Percentiles rank a stretch among this genome's conserved stretches.
Evolutionary conservation across 495 filamentous ascomycete species (phyloP).

Genomic region (Cryomyces antarcticus): DNA sequence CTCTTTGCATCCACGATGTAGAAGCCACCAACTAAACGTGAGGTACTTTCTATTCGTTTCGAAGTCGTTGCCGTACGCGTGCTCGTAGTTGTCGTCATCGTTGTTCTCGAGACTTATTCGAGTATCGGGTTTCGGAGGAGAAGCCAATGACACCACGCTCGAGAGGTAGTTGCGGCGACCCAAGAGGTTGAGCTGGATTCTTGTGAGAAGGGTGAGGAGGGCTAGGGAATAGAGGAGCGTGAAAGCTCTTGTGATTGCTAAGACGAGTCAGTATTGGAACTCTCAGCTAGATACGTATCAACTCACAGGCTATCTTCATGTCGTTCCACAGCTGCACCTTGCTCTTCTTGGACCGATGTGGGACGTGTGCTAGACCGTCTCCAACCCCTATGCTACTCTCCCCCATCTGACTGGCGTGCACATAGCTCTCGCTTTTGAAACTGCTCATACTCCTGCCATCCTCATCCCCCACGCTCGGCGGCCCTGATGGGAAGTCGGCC

Average conservation of each 20-base stretch:
- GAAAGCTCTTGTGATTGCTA: conserved; percentile 77
- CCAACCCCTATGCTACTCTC: conserved; percentile 24
- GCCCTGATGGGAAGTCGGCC: conserved; percentile 43
- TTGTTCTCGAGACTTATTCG: conserved; percentile 76
- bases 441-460: conserved; percentile 60
- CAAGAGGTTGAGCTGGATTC: conserved; percentile 92
- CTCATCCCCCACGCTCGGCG: conserved; percentile 67
- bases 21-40: conserved; percentile 93
- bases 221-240: conserved; percentile 82
- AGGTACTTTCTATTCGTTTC: conserved; percentile 87
- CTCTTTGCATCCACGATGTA: conserved; percentile 74
- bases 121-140: conserved; percentile 31
- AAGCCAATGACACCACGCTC: conserved; percentile 75
- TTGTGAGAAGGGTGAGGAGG: conserved; percentile 75
- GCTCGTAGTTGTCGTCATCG: conserved; percentile 60
- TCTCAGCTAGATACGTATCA: too few relatives aligned
- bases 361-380: conserved; percentile 11
- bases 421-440: conserved; percentile 56
- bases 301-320: conserved; percentile 81
- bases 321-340: conserved; percentile 95
- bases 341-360: conserved; percentile 39
- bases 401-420: conserved; percentile 57
- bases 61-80: conserved; percentile 73
- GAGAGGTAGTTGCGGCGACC: conserved; percentile 88
- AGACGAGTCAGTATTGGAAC: not conserved